phyloP scores from a whole-genome alignment of 768 basidiomycete genomes.

The Gloeopeniophorella convolvens region DNA sequence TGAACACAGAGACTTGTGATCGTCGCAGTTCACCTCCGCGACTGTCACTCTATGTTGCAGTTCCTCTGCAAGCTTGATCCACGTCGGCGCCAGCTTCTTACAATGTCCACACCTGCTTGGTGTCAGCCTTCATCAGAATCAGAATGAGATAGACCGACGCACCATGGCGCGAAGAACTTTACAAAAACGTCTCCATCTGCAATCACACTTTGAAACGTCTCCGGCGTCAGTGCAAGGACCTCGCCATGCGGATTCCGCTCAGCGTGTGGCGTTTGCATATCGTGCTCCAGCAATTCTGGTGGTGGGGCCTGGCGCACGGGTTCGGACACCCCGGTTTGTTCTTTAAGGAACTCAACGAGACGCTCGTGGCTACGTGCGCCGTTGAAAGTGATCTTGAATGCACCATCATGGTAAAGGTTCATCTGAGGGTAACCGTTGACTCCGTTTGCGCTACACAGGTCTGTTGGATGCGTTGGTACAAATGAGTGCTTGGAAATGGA shows the following conservation, averaged over 20 bases:
- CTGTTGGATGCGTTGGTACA: constrained; percentile 35
- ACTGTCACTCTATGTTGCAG: constrained; percentile 71
- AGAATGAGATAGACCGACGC: constrained; percentile 10
- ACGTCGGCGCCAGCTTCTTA: constrained; percentile 84
- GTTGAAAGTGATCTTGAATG: constrained; percentile 49
- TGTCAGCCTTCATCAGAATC: background rate
- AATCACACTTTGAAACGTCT: constrained; percentile 40
- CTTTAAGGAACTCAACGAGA: constrained; percentile 49
- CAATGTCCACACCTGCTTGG: constrained; percentile 81
- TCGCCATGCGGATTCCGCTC: constrained; percentile 34
- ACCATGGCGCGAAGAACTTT: constrained; percentile 92
- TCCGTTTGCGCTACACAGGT: constrained; percentile 68
- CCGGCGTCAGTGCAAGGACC: constrained; percentile 37
- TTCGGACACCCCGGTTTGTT: constrained; percentile 32
- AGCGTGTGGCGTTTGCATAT: constrained; percentile 29
- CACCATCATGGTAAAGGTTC: constrained; percentile 64
- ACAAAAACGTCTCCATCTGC: constrained; percentile 50
- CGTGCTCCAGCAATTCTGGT: constrained; percentile 17
- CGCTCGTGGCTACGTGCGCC: constrained; percentile 47
- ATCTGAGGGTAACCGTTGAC: constrained; percentile 73
- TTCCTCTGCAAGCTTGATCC: constrained; percentile 63
- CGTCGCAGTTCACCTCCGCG: constrained; percentile 88
- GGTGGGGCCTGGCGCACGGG: constrained; percentile 26
- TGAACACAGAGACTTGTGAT: constrained; percentile 58
- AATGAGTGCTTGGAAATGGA: background rate